Base-by-base conservation (phyloP, 176 grass and related monocot species). In the Lolium rigidum region DNA sequence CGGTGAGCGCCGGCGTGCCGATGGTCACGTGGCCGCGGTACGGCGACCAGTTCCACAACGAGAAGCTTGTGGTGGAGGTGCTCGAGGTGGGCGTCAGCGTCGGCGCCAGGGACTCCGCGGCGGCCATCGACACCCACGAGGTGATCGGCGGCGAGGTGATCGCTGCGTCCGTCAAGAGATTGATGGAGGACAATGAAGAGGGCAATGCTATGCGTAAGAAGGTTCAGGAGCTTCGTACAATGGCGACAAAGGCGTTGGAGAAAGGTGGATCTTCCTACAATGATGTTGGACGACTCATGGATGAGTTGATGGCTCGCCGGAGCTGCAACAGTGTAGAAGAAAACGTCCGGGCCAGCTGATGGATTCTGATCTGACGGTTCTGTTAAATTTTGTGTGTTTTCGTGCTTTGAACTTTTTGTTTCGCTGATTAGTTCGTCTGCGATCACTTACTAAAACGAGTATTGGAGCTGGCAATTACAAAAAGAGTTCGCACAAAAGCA, bases 21-120 rank as follows among this genome's bases (percentile, higher is more conserved):
- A 70, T 70, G 68, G 18, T 44, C 17, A 70, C 68, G 9, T 70
- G 68, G 68, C 68, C 68, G 37, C 65, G 35, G 65, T 41, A 68
- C 7, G 65, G 12, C 2, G 65, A 68, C 31, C 65, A 68, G 65
- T 68, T 68, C 65, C 9, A 38, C 15, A 68, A 68, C 65, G 65
- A 68, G 65, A 68, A 39, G 31, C 65, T 68, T 4, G 17, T 68
- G 15, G 65, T 63, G 60, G 60, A 63, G 4, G 11, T 63, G 10
- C 60, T 63, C 60, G 14, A 28, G 60, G 60, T 63, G 22, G 60
- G 22, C 24, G 60, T 63, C 10, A 63, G 60, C 60, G 2, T 63
- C 62, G 62, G 62, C 62, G 65, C 65, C 15, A 68, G 1, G 65
- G 65, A 68, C 65, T 38, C 3, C 31, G 65, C 65, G 3, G 1